Evolutionary conservation across 306 rosid species (phyloP), one percentile per base, ranked within the genome.

Genomic region (Elaeagnus macrophylla): DNA sequence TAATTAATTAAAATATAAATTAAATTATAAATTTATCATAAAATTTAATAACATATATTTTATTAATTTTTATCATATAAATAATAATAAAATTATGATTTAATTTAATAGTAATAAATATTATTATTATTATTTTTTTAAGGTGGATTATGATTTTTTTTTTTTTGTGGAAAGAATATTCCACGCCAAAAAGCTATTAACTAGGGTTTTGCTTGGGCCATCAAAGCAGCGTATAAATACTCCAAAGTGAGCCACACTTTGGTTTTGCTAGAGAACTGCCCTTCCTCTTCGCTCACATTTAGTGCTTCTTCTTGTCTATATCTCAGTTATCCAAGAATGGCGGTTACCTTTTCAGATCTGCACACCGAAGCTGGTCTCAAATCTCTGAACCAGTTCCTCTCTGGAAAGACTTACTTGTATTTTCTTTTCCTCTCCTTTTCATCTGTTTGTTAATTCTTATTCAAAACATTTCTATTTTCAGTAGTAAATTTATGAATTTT

Each of bases 261-360:
- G 48, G 48, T 5, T 0, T 7, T 18, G 25, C 47, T 5, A 43
- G 15, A 47, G 15, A 14, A 7, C 20, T 18, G 50, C 19, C 52
- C 12, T 39, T 7, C 49, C 25, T 7, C 9, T 5, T 0, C 42
- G 0, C 48, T 35, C 60, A 53, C 35, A 20, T 12, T n/a, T 10
- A 12, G 14, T 5, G 7, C 12, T 6, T 11, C 53, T 45, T 17
- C 17, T 45, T 7, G 17, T 42, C 20, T 3, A 49, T 25, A 25
- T 25, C 32, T 25, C 5, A 25, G 32, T 1, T 25, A 25, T 5
- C 32, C 4, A 25, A 25, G 32, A 56, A 88, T 88, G 95, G 95
- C 97, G n/a, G 69, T 78, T 57, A 76, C 91, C 50, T 84, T 88
- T 73, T 75, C 95, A 60, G 83, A 84, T 82, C 97, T 88, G 50